Conservation (phyloP, 1,139 yeast genomes). For the Protomyces gravidus region DNA sequence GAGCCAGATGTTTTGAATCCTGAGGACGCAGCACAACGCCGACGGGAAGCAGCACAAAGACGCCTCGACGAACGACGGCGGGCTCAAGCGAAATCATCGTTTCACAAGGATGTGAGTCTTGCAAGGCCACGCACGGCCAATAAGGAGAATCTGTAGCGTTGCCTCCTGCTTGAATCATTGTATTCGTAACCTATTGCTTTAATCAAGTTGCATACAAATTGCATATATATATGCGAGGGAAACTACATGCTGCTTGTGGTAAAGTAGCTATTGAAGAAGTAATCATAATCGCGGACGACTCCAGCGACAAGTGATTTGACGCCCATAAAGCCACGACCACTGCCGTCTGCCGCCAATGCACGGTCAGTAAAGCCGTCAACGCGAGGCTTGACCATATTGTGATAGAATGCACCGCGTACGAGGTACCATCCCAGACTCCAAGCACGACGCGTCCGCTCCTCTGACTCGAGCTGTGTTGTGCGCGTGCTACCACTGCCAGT, state of each 20-base stretch:
- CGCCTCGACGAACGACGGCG: slow-evolving; percentile 1
- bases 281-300: slow-evolving; percentile 43
- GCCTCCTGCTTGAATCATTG: background rate
- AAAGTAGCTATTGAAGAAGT: slow-evolving; percentile 42
- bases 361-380: background rate
- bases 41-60: slow-evolving; percentile 10
- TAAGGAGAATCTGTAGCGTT: slow-evolving; percentile 1
- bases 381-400: slow-evolving; percentile 37
- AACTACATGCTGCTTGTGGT: slow-evolving; percentile 8
- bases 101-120: background rate
- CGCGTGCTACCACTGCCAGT: slow-evolving; percentile 37
- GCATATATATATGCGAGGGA: too few species aligned
- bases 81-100: background rate
- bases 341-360: slow-evolving; percentile 38
- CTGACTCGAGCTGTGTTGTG: slow-evolving; percentile 41
- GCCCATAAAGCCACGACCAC: slow-evolving; percentile 36
- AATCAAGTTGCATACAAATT: background rate
- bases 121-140: background rate
- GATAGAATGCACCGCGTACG: slow-evolving; percentile 44
- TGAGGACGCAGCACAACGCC: background rate
- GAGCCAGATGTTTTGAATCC: background rate
- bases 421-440: slow-evolving; percentile 44
- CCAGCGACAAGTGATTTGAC: slow-evolving; percentile 39
- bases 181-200: background rate
- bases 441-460: slow-evolving; percentile 40